phyloP scores from a whole-genome alignment of 345 rosid genomes.

The Stellera chamaejasme region DNA sequence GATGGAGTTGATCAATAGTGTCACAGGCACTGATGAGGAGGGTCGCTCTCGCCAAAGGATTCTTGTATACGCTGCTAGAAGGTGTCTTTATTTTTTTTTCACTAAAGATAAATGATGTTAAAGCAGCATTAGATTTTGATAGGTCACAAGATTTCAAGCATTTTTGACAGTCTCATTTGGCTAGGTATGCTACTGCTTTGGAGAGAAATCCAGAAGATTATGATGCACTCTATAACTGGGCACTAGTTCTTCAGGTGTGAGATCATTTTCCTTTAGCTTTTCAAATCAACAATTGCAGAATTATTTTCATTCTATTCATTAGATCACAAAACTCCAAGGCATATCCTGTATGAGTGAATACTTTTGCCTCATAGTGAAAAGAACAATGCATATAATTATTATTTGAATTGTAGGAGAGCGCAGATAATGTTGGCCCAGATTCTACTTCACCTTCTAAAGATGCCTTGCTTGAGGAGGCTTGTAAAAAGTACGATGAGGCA shows the following conservation, averaged over 20 bases:
- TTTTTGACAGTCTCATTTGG: conserved; percentile 11
- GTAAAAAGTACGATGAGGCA: conserved; percentile 93
- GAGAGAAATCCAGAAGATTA: conserved; percentile 91
- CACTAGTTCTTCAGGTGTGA: conserved; percentile 94
- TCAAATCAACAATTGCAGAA: background rate
- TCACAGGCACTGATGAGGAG: conserved; percentile 83
- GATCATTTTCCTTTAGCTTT: background rate
- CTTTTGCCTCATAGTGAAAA: too few species aligned
- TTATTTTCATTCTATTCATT: background rate
- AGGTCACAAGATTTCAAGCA: background rate
- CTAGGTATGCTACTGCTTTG: conserved; percentile 84
- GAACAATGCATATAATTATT: conserved; percentile 1
- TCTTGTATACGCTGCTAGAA: conserved; percentile 94
- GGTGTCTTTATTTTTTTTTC: conserved; percentile 31
- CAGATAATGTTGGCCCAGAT: conserved; percentile 83
- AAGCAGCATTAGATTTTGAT: background rate
- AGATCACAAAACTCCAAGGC: background rate
- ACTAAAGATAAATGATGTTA: background rate
- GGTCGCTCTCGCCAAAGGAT: conserved; percentile 96
- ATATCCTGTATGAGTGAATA: background rate
- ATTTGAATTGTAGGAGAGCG: conserved; percentile 75
- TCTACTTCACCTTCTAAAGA: conserved; percentile 95
- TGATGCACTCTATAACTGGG: conserved; percentile 98
- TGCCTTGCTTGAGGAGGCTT: conserved; percentile 94
- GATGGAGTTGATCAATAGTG: conserved; percentile 82